A percentile compares a stretch with the other conserved stretches of the same genome.
phyloP scores from a whole-genome alignment of 2,329 filamentous ascomycete species.

The Colletotrichum sp. region DNA sequence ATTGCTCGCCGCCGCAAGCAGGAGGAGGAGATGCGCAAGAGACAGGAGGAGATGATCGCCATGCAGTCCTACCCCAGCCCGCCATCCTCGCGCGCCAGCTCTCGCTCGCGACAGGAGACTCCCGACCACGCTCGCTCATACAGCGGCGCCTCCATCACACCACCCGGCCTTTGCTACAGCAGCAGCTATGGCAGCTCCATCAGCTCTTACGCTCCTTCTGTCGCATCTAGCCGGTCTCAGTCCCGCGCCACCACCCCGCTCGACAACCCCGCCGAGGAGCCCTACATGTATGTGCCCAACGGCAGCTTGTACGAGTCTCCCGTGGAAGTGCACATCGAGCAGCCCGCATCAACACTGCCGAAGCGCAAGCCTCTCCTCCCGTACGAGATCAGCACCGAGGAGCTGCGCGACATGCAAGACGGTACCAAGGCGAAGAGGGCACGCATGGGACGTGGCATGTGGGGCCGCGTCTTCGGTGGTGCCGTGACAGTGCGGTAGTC shows the following conservation, averaged over 20 bases:
- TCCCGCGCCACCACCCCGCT: constrained; percentile 57
- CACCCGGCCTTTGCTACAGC: constrained; percentile 52
- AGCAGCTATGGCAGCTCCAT: constrained; percentile 40
- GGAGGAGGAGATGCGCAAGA: constrained; percentile 39
- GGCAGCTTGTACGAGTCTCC: constrained; percentile 56
- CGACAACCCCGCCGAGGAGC: constrained; percentile 46
- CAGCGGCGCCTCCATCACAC: constrained; percentile 41
- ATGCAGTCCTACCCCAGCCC: constrained; percentile 48
- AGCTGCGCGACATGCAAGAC: constrained; percentile 56
- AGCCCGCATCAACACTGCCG: constrained; percentile 39
- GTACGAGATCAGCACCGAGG: constrained; percentile 60
- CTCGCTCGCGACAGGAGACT: constrained; percentile 42
- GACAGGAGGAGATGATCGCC: constrained; percentile 39
- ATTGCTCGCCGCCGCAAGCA: constrained; percentile 54
- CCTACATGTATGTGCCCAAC: constrained; percentile 43
- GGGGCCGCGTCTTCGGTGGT: constrained; percentile 58
- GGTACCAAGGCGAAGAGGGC: constrained; percentile 53
- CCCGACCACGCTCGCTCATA: constrained; percentile 44
- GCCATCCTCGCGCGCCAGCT: constrained; percentile 49
- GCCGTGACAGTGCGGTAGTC: constrained; percentile 42
- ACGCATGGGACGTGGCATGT: constrained; percentile 53
- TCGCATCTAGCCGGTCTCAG: constrained; percentile 47
- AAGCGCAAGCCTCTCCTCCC: constrained; percentile 42
- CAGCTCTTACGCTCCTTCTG: constrained; percentile 54
- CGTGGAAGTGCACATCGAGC: constrained; percentile 48